phyloP scores from a whole-genome alignment of 2,329 filamentous ascomycete species.

The Paecilomyces dactylethromorphus region DNA sequence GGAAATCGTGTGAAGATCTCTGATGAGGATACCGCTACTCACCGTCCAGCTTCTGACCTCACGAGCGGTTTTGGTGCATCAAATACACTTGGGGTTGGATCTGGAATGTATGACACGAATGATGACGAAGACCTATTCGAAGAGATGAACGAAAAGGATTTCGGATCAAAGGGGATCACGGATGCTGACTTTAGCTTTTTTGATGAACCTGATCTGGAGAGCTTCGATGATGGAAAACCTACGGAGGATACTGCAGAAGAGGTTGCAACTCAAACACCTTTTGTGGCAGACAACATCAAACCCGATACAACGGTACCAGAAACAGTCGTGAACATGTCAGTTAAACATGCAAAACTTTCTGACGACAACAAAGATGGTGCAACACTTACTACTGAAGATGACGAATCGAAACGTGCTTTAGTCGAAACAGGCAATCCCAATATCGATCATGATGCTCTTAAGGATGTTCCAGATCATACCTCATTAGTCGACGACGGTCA shows the following conservation, averaged over 20 bases:
- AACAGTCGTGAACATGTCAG: background rate
- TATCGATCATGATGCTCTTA: background rate
- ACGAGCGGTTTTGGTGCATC: slow-evolving; percentile 16
- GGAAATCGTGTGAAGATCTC: slow-evolving; percentile 10
- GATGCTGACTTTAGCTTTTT: slow-evolving; percentile 62
- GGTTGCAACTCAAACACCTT: background rate
- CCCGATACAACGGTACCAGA: background rate
- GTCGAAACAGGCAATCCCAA: background rate
- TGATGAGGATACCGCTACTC: slow-evolving; percentile 6
- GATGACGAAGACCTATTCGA: slow-evolving; percentile 53
- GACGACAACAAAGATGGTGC: background rate
- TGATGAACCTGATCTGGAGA: slow-evolving; percentile 44
- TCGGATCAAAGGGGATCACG: slow-evolving; percentile 49
- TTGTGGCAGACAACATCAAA: background rate
- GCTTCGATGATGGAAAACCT: slow-evolving; percentile 12
- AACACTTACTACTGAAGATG: slow-evolving; percentile 4
- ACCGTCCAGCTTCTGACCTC: slow-evolving; percentile 11
- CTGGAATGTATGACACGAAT: slow-evolving; percentile 35
- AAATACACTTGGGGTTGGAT: slow-evolving; percentile 25
- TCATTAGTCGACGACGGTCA: slow-evolving; percentile 13
- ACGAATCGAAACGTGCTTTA: slow-evolving; percentile 7
- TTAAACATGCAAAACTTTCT: background rate
- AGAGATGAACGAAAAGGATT: slow-evolving; percentile 49
- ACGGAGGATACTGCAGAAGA: slow-evolving; percentile 9
- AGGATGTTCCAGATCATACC: slow-evolving; percentile 5